Base-by-base conservation (phyloP, 148 eudicot species). In the Polygonum maritimum region DNA sequence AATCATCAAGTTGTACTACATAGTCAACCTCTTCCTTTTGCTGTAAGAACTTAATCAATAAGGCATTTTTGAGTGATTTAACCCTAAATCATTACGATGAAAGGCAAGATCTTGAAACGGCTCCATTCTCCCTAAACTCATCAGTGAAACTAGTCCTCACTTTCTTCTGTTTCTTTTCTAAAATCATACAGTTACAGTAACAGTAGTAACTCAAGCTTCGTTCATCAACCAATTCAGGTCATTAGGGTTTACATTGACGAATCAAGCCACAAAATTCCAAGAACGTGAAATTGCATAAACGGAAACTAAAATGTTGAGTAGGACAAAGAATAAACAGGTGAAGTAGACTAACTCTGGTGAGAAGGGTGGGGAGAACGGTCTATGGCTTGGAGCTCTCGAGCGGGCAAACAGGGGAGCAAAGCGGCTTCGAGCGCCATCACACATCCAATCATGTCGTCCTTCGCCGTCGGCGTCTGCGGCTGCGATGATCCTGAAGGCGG, bases 341-440 rank as follows among this genome's bases (percentile, higher is more conserved):
- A 26, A 16, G 48, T 15, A 10, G 33, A 65, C 84, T 74, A 40
- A 92, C 93, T 89, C 78, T 90, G 96, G 83, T 92, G 97, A 81
- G 97, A 92, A 51, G 96, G 98, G 69, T 92, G 91, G 75, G 93
- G 83, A 65, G 98, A 94, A 33, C 96, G 97, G 73, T 94, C 98
- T 41, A 94, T 90, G 14, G 98, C 98, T 84, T 94, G 98, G 71
- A 94, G 98, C 83, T 94, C 98, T 81, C 97, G 87, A 6, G 98
- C 98, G 45, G 96, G 98, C 82, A 94, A 87, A 79, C 98, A 94
- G 3, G 98, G 97, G n/a, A 92, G 88, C 74, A 94, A 84, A 83
- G 98, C 96, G 76, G 93, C 96, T 79, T 92, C 97, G 74, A 94
- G 71, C 41, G 96, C 93, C 82, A 85, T 82, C 65, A 90, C 94